A percentile compares a stretch with the other conserved stretches of the same genome.
Conservation (phyloP, 2,329 filamentous ascomycete species). For the Aspergillus versicolor region DNA sequence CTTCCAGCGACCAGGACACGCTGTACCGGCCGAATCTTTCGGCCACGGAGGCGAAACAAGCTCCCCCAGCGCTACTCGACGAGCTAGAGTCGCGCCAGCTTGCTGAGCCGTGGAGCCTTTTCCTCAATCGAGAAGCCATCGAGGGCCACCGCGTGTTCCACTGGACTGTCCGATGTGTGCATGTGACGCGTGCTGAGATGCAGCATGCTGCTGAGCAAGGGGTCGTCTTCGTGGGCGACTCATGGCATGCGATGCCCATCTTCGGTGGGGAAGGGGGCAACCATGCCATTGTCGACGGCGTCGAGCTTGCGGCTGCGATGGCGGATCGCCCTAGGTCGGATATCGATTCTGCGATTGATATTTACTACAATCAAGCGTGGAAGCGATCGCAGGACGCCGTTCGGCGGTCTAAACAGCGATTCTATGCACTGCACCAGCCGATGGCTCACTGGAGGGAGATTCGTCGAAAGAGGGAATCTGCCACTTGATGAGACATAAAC, state of each 20-base stretch:
- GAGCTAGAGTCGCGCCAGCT: slow-evolving; percentile 6
- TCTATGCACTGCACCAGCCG: slow-evolving; percentile 11
- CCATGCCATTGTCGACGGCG: slow-evolving; percentile 10
- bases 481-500: too few species aligned
- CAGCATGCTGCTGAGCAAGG: background rate
- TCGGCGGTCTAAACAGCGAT: slow-evolving; percentile 7
- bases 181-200: background rate
- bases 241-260: slow-evolving; percentile 16
- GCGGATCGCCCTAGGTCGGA: background rate
- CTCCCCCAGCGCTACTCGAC: slow-evolving; percentile 1
- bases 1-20: background rate
- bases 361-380: slow-evolving; percentile 6
- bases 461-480: too few species aligned
- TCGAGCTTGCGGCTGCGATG: slow-evolving; percentile 8
- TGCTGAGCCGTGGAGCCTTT: slow-evolving; percentile 7
- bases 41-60: slow-evolving; percentile 4
- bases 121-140: slow-evolving; percentile 9
- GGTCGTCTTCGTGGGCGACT: slow-evolving; percentile 10
- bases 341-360: background rate
- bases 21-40: slow-evolving; percentile 3
- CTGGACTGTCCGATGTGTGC: slow-evolving; percentile 8
- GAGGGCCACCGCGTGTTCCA: slow-evolving; percentile 5
- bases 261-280: slow-evolving; percentile 12
- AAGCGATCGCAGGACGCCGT: slow-evolving; percentile 10
- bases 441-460: slow-evolving; percentile 12